Base-by-base conservation (phyloP, 371 early-diverging fungal species). In the Mortierella sp. region DNA sequence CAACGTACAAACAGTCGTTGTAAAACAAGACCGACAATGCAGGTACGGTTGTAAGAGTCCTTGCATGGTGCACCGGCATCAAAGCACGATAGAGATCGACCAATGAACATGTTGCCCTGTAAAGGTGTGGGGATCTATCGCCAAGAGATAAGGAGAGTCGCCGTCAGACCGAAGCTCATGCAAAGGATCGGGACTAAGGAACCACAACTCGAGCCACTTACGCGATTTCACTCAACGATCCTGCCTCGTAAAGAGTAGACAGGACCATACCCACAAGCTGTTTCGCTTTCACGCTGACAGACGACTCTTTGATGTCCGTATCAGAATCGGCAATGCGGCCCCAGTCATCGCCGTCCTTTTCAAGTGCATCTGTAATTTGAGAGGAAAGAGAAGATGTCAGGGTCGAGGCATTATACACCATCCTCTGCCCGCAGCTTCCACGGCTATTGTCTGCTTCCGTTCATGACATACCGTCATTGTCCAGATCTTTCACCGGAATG, bases 1-100 rank as follows among this genome's bases (percentile, higher is more conserved):
- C 91, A 13, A 95, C 82, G 86, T 92, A 95, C 81, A 91, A 88
- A 74, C 96, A 95, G 77, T 95, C 96, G 53, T 95, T 95, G 70
- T 92, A 87, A 74, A 95, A 94, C 16, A 94, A 83, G 71, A 95
- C 90, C 0, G 92, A 82, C 34, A 91, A 76, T 6, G 93, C 91
- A 24, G 94, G 92, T n/a, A 90, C 80, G 9, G 77, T 72, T 0
- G 69, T 61, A 14, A 86, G 76, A 3, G 87, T 76, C 64, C 82
- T 79, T 5, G 77, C 75, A 51, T 86, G 87, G 57, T 86, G 75
- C 6, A 86, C 80, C 16, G 87, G 87, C 80, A 78, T 82, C 71
- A 86, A 48, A 14, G 74, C 80, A 4, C 80, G 79, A 67, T 75
- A 86, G 9, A 86, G 82, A 69, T 86, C 87, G 24, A 86, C 72